Conservation (phyloP, 2,329 filamentous ascomycete species). For the Cytospora piceae region DNA sequence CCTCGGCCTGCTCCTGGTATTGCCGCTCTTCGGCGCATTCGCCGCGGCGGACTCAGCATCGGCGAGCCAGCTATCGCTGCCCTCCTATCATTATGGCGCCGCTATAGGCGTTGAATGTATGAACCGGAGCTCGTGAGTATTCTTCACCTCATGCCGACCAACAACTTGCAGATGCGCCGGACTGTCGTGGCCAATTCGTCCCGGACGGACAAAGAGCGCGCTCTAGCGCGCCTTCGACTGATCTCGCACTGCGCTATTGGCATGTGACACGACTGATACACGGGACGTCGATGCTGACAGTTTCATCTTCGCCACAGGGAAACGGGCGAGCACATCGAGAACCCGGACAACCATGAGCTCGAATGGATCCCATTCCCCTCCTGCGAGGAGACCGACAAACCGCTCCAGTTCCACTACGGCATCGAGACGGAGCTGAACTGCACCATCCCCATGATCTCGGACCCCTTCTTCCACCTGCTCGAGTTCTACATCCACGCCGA, state of each 20-base stretch:
- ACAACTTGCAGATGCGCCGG: neutral
- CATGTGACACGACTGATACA: neutral
- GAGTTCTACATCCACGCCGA: slow-evolving; percentile 99
- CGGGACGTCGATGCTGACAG: slow-evolving; percentile 4
- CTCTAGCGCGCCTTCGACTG: neutral
- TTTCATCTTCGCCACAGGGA: slow-evolving; percentile 59
- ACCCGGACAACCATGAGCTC: slow-evolving; percentile 73
- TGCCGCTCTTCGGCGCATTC: slow-evolving; percentile 16
- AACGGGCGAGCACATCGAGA: slow-evolving; percentile 86
- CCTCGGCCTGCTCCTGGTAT: slow-evolving; percentile 24
- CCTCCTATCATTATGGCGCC: slow-evolving; percentile 69
- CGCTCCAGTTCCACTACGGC: slow-evolving; percentile 87
- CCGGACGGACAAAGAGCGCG: neutral
- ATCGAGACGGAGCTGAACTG: slow-evolving; percentile 81
- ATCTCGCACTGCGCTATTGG: neutral
- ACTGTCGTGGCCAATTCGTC: slow-evolving; percentile 1
- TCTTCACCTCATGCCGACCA: neutral
- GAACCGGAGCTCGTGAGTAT: slow-evolving; percentile 70
- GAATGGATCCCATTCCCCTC: slow-evolving; percentile 89
- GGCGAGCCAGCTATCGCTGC: slow-evolving; percentile 49
- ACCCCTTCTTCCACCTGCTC: slow-evolving; percentile 84
- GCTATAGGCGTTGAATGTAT: slow-evolving; percentile 73
- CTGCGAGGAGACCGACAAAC: slow-evolving; percentile 84
- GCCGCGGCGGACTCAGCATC: slow-evolving; percentile 24
- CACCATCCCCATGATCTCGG: slow-evolving; percentile 75